These are phyloP conservation scores for Penicillium capsulatum DNA, from an alignment of 2,329 filamentous ascomycete genomes.

Conservation along the genomic window DNA sequence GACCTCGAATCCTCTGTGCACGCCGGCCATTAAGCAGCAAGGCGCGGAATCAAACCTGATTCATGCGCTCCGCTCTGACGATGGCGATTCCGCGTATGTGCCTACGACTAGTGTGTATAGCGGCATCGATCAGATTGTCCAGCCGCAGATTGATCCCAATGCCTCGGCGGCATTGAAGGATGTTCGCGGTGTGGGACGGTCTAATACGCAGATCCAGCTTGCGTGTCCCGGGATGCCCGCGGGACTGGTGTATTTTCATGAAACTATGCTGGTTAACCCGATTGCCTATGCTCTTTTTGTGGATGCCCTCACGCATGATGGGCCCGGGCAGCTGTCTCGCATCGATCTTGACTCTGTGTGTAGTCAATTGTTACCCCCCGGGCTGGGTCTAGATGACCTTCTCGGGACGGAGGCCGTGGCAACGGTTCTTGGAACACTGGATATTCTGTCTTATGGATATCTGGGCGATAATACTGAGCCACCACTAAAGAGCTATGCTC, in stretches of 20 bases:
- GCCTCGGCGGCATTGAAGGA: conserved; percentile 47
- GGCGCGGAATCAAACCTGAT: conserved; percentile 16
- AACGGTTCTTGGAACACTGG: conserved; percentile 22
- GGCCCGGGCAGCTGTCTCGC: conserved; percentile 41
- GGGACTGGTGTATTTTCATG: conserved; percentile 49
- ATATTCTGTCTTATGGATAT: conserved; percentile 3
- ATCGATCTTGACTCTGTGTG: conserved; percentile 42
- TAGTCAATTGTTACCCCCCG: conserved; percentile 19
- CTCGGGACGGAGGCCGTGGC: conserved; percentile 45
- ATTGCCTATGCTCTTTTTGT: conserved; percentile 41
- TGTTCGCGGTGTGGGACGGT: conserved; percentile 44
- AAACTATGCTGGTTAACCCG: conserved; percentile 50
- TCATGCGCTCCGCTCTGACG: conserved; percentile 38
- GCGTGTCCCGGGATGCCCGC: conserved; percentile 39
- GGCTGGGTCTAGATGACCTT: conserved; percentile 41
- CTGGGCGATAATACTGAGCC: background rate
- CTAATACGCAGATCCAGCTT: conserved; percentile 50
- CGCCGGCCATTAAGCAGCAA: conserved; percentile 47
- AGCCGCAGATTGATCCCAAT: conserved; percentile 46
- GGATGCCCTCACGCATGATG: conserved; percentile 49
- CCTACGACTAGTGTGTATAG: conserved; percentile 54
- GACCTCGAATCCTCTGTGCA: conserved; percentile 24
- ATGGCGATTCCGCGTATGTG: conserved; percentile 52
- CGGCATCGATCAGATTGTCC: conserved; percentile 49
- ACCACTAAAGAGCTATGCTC: conserved; percentile 1